phyloP scores from a whole-genome alignment of 2,329 filamentous ascomycete genomes.

The Aplosporella prunicola region DNA sequence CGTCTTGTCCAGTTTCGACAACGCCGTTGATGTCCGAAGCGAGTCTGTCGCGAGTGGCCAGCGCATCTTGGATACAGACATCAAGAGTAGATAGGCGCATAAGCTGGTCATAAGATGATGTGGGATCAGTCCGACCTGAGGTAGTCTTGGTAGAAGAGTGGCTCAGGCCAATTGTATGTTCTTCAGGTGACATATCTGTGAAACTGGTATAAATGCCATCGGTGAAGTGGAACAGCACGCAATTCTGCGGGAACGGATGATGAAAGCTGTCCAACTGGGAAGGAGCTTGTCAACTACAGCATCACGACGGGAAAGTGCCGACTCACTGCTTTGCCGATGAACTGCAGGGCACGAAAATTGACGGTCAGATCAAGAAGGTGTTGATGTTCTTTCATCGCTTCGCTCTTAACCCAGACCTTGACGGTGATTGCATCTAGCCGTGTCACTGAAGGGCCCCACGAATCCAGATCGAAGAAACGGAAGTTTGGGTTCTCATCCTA shows the following conservation, averaged over 20 bases:
- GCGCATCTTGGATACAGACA: conserved; percentile 80
- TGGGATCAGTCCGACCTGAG: conserved; percentile 45
- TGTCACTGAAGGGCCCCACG: conserved; percentile 53
- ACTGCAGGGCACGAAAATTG: conserved; percentile 64
- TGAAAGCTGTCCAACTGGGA: conserved; percentile 49
- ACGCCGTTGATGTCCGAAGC: conserved; percentile 64
- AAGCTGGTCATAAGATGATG: conserved; percentile 76
- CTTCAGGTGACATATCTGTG: conserved; percentile 51
- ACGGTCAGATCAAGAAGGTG: conserved; percentile 64
- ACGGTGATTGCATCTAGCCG: conserved; percentile 57
- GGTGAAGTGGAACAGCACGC: conserved; percentile 71
- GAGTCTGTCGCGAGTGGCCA: conserved; percentile 65
- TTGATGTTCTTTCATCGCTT: conserved; percentile 46
- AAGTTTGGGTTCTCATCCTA: conserved; percentile 79
- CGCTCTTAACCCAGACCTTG: conserved; percentile 61
- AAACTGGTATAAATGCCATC: conserved; percentile 79
- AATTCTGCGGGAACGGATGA: conserved; percentile 69
- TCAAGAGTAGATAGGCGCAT: conserved; percentile 85
- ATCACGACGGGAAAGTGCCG: conserved; percentile 1
- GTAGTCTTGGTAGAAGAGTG: conserved; percentile 31
- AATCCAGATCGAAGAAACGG: conserved; percentile 66
- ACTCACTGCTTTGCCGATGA: conserved; percentile 55
- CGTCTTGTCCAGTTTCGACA: conserved; percentile 29
- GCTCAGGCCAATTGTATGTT: conserved; percentile 19
- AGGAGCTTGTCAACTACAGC: conserved; percentile 1